These are phyloP conservation scores for Cordyceps javanica DNA, from an alignment of 2,329 filamentous ascomycete species.

Conservation along the genomic window DNA sequence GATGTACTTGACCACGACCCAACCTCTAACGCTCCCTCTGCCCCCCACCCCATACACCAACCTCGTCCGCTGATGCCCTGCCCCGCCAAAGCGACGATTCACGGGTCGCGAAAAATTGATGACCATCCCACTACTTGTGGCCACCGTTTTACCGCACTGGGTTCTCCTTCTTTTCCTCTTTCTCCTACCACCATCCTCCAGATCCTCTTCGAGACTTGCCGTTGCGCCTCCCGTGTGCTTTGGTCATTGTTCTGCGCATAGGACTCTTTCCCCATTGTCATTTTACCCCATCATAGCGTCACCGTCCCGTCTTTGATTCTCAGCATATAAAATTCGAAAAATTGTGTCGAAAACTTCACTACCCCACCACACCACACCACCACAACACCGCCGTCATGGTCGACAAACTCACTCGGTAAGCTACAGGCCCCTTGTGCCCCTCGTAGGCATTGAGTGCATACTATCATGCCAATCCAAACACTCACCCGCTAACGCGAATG, in stretches of 20 bases:
- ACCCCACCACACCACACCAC: conserved; percentile 16
- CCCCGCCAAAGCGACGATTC: conserved; percentile 33
- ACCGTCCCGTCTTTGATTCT: not conserved
- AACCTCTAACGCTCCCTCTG: not conserved
- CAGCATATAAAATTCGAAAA: conserved; percentile 6
- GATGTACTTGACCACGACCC: not conserved
- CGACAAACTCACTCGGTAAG: conserved; percentile 91
- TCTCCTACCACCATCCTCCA: not conserved
- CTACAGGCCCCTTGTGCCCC: conserved; percentile 11
- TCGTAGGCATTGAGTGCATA: not conserved
- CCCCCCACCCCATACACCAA: not conserved
- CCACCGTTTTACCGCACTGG: conserved; percentile 18
- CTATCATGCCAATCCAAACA: not conserved
- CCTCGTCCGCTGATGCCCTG: conserved; percentile 16
- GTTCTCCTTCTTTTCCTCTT: conserved; percentile 11
- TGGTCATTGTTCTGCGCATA: conserved; percentile 13
- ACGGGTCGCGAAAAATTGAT: conserved; percentile 34
- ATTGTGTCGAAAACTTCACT: conserved; percentile 16
- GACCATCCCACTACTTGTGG: conserved; percentile 23
- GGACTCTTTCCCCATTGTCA: not conserved
- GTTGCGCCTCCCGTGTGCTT: conserved; percentile 17
- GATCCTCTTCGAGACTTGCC: conserved; percentile 16
- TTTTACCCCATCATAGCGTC: not conserved
- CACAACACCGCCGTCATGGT: conserved; percentile 54
- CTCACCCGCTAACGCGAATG: not conserved